Conservation (phyloP, 2,329 filamentous ascomycete genomes). For the Diaporthe aspalathi region DNA sequence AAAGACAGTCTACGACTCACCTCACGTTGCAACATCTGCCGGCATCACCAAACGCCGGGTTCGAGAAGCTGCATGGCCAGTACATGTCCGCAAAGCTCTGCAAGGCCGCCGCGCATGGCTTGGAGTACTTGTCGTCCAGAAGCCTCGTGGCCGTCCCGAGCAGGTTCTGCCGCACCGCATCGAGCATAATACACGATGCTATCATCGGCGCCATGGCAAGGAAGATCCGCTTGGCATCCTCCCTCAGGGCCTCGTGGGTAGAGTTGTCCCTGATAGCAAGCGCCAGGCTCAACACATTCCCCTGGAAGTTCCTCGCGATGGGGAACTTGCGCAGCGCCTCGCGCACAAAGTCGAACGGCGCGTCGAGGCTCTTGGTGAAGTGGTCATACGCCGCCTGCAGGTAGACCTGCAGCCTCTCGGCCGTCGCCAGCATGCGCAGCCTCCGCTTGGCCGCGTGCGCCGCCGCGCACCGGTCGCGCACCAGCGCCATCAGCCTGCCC, state of each 20-base stretch:
- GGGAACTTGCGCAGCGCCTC: slow-evolving; percentile 22
- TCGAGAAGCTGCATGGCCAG: slow-evolving; percentile 22
- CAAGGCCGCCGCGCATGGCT: background rate
- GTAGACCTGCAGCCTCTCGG: slow-evolving; percentile 10
- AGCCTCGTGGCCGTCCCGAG: slow-evolving; percentile 24
- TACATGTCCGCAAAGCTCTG: slow-evolving; percentile 14
- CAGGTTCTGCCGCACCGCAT: slow-evolving; percentile 4
- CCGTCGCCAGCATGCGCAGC: slow-evolving; percentile 13
- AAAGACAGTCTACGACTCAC: background rate
- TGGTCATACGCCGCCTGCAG: slow-evolving; percentile 16
- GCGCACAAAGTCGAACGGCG: slow-evolving; percentile 12
- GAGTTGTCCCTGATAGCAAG: slow-evolving; percentile 6
- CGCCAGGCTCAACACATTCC: slow-evolving; percentile 2
- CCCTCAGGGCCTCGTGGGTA: background rate
- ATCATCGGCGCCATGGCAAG: slow-evolving; percentile 5
- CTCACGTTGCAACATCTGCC: slow-evolving; percentile 14
- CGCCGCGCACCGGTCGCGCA: background rate
- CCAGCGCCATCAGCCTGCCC: slow-evolving; percentile 1
- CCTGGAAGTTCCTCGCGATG: slow-evolving; percentile 7
- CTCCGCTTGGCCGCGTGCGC: background rate
- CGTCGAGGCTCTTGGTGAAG: slow-evolving; percentile 15
- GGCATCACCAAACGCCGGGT: background rate
- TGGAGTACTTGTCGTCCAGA: slow-evolving; percentile 18
- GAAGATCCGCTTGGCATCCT: background rate
- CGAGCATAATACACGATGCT: slow-evolving; percentile 8